These are phyloP conservation scores for Kappamyces sp. DNA, from an alignment of 192 early-diverging fungal species.

Conservation along the genomic window DNA sequence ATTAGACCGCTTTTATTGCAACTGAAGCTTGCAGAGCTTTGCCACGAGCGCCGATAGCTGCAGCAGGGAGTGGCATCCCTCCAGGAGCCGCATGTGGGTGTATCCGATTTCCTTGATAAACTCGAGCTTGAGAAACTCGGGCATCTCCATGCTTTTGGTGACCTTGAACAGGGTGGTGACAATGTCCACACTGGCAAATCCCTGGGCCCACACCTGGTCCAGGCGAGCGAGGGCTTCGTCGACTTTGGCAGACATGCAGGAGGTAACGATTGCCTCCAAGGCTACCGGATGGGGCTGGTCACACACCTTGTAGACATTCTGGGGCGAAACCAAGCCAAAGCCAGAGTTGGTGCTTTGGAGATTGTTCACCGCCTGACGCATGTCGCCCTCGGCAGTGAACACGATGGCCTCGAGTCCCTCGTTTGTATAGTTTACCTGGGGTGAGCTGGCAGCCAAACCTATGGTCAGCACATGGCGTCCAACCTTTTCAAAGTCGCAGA, in stretches of 20 bases:
- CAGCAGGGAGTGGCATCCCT: conserved; percentile 77
- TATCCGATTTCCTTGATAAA: conserved; percentile 90
- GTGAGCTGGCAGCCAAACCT: neutral
- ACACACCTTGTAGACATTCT: conserved; percentile 96
- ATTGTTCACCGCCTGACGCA: conserved; percentile 98
- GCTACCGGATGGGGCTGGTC: conserved; percentile 91
- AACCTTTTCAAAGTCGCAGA: conserved; percentile 78
- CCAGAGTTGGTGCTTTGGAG: conserved; percentile 85
- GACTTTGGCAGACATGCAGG: conserved; percentile 62
- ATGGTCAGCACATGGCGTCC: neutral
- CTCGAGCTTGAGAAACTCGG: conserved; percentile 76
- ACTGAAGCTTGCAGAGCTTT: conserved; percentile 33
- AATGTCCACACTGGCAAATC: conserved; percentile 87
- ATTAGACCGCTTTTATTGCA: too few relatives aligned
- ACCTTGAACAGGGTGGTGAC: conserved; percentile 89
- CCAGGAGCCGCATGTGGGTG: conserved; percentile 86
- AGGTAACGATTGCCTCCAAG: conserved; percentile 67
- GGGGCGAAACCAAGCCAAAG: conserved; percentile 75
- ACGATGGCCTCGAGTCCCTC: conserved; percentile 90
- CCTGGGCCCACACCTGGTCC: conserved; percentile 66
- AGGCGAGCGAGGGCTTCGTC: conserved; percentile 67
- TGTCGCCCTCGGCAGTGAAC: conserved; percentile 95
- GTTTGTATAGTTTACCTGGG: conserved; percentile 70
- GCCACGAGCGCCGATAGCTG: conserved; percentile 82
- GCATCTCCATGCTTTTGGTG: conserved; percentile 69